Evolutionary conservation across 495 filamentous ascomycete species (phyloP), one percentile per base, ranked within the genome.

Genomic region (Massariosphaeria phaeospora): DNA sequence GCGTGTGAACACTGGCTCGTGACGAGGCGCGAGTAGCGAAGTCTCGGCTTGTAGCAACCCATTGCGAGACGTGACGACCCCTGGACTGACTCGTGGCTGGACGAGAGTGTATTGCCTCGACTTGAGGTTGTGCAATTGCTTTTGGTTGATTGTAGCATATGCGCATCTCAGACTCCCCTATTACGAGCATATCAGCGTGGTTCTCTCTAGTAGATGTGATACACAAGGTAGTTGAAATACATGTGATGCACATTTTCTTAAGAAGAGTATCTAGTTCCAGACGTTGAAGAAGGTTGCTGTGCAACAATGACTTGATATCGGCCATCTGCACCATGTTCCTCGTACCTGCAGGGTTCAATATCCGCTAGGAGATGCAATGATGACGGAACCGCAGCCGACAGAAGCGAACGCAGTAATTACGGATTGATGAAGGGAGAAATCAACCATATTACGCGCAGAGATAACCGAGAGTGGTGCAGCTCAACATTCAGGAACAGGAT

Each of bases 101-200:
- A 9, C 61, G 51, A 8, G 57, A 15, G 25, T 52, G 31, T 5
- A 34, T 24, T 43, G 61, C 42, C 21, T 53, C 57, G 18, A 52
- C 57, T 44, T 52, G 52, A 15, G 57, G 57, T 33, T 29, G 56
- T 25, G 46, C 13, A 10, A 64, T 43, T 21, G 44, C 0, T 29
- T 49, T 51, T 20, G 61, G 61, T 31, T 64, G 61, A 36, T 64
- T 48, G 57, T 64, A 64, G 52, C 61, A 64, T 49, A 64, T 61
- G 13, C 18, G 27, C 57, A 64, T 57, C 40, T 61, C 56, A 44
- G 50, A 30, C 25, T 46, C 56, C 18, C 41, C 51, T 55, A 31
- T 38, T 38, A 17, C 11, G 7, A 13, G 36, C 24, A 30, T 15
- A 33, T 59, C 34, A 59, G 56, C 43, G 41, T 43, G 21, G 17